These are phyloP conservation scores for Plasmodium knowlesi DNA, from an alignment of 169 alveolate species.

Conservation along the genomic window DNA sequence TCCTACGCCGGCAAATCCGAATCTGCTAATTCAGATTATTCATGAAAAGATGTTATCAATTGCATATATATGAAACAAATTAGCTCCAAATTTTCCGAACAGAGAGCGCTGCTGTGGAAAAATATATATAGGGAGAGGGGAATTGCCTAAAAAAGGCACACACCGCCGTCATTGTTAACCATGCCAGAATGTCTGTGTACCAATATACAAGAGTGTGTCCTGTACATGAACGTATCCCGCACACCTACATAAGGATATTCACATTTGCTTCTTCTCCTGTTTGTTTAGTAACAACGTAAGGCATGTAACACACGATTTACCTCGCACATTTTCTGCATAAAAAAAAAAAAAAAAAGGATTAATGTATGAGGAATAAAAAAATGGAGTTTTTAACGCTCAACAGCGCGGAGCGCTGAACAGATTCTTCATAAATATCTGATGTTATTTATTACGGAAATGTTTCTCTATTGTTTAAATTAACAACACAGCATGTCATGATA, in stretches of 20 bases:
- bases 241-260: neutral
- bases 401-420: neutral
- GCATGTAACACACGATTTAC: neutral
- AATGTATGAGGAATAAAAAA: neutral
- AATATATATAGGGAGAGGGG: neutral
- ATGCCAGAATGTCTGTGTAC: neutral
- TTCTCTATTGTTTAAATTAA: neutral
- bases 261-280: neutral
- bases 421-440: neutral
- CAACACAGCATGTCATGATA: neutral
- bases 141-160: neutral
- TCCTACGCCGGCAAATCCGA: conserved; percentile 6
- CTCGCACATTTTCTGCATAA: neutral
- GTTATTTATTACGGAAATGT: neutral
- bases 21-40: conserved; percentile 21
- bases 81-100: neutral
- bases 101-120: neutral
- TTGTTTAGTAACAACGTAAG: neutral
- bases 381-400: neutral
- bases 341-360: neutral
- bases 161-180: neutral
- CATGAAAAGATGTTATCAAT: neutral
- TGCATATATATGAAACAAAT: neutral
- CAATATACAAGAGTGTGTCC: neutral
- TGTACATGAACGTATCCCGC: neutral